Base-by-base conservation (phyloP, 495 filamentous ascomycete genomes). In the Hamigera avellanea region DNA sequence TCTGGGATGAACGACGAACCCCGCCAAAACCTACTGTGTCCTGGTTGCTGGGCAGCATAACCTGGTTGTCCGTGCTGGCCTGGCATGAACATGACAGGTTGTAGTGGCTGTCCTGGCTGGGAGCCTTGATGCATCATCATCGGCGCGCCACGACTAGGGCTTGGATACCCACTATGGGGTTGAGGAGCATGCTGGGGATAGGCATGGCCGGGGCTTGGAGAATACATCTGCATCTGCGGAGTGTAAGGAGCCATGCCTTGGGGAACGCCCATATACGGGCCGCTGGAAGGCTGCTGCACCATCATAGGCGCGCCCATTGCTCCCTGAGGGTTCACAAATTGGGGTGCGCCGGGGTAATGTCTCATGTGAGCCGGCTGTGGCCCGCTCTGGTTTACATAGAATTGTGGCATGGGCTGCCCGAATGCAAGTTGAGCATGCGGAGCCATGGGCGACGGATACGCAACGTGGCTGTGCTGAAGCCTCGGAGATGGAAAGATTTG, bases 111-210 rank as follows among this genome's bases (percentile, higher is more conserved):
- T 12, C 80, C 81, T 42, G 80, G 78, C 43, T 85, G 81, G 14
- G 81, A 86, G 34, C 79, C 79, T 54, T 76, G 70, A 48, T 84
- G 81, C 73, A 85, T 83, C 83, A 89, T 88, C 62, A 88, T 80
- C 2, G 83, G 84, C 1, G 81, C 74, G 17, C 73, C 73, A 14
- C 83, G 72, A 35, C 83, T 76, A 1, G 85, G 84, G 49, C 83
- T 89, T n/a, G 83, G 81, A 57, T 81, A 94, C 13, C 83, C 83
- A 48, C 78, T 88, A 2, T 80, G 70, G 9, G 73, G 70, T 53
- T 78, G 76, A 8, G 77, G 75, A 27, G 40, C 73, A 57, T 72
- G 63, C 27, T 61, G 77, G 41, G 52, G 80, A 64, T 70, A 91
- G 46, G 62, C 81, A 35, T 80, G 80, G 18, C 61, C 66, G 7